Evolutionary conservation across 768 basidiomycete species (phyloP).

Genomic region (Leccinellum albellum): DNA sequence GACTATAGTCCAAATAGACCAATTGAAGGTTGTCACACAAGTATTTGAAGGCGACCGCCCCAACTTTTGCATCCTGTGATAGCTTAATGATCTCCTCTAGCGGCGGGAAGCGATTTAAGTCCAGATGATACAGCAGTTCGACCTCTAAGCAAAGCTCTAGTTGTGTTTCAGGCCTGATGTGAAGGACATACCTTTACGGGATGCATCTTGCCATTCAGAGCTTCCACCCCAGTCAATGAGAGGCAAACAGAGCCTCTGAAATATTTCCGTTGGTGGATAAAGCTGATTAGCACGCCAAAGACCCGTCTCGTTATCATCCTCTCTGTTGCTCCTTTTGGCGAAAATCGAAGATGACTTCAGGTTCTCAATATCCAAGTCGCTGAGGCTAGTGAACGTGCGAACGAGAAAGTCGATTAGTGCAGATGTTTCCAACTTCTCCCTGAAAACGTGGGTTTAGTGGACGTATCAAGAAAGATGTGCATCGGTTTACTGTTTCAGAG

Average conservation of each 20-base stretch:
- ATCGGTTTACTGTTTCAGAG: background rate
- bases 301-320: constrained; percentile 36
- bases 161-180: no score
- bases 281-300: constrained; percentile 65
- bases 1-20: constrained; percentile 39
- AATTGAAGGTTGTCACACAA: constrained; percentile 29
- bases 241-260: constrained; percentile 68
- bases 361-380: background rate
- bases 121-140: background rate
- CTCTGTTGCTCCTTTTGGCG: constrained; percentile 32
- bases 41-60: constrained; percentile 65
- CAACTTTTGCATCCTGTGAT: constrained; percentile 47
- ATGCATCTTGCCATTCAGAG: constrained; percentile 53
- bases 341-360: constrained; percentile 34
- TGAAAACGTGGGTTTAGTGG: background rate
- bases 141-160: background rate
- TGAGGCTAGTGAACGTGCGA: background rate
- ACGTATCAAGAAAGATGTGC: no score
- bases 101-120: constrained; percentile 39
- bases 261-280: constrained; percentile 73
- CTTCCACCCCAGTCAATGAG: constrained; percentile 78
- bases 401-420: background rate
- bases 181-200: background rate
- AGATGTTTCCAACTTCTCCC: background rate
- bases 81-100: constrained; percentile 61